These are phyloP conservation scores for Avena atlantica DNA, from an alignment of 176 grass and related monocot genomes.

Conservation along the genomic window DNA sequence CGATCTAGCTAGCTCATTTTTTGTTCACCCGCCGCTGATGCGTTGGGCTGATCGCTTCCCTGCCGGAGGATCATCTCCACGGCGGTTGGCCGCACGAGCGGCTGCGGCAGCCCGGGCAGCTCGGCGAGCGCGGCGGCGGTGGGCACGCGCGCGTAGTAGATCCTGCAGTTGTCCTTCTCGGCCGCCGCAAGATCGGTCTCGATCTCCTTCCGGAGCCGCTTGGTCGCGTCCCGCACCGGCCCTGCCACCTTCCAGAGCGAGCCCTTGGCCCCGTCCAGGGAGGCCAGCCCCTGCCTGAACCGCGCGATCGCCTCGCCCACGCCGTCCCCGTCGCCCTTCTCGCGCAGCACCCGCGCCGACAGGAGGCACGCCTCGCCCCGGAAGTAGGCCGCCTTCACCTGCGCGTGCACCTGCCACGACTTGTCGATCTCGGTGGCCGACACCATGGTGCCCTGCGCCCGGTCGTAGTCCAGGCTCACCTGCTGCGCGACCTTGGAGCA, in stretches of 20 bases:
- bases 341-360: constrained; percentile 47
- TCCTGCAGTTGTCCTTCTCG: constrained; percentile 61
- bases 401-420: constrained; percentile 55
- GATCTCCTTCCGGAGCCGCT: constrained; percentile 50
- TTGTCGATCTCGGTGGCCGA: constrained; percentile 43
- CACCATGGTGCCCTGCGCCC: constrained; percentile 28
- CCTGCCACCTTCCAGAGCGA: constrained; percentile 45
- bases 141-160: constrained; percentile 64
- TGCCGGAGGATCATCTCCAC: constrained; percentile 23
- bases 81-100: constrained; percentile 29
- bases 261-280: constrained; percentile 42
- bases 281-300: constrained; percentile 47
- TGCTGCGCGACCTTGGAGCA: constrained; percentile 65
- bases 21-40: neutral
- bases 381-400: constrained; percentile 67
- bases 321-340: constrained; percentile 26
- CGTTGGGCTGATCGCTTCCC: neutral
- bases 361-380: constrained; percentile 58
- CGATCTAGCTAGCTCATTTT: constrained; percentile 13
- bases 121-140: constrained; percentile 31
- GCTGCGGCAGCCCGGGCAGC: constrained; percentile 38
- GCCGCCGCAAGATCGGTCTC: constrained; percentile 53
- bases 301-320: constrained; percentile 38
- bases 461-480: constrained; percentile 65
- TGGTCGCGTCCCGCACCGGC: constrained; percentile 48